phyloP scores from a whole-genome alignment of 1,139 yeast genomes.

The Yamadazyma mexicana region DNA sequence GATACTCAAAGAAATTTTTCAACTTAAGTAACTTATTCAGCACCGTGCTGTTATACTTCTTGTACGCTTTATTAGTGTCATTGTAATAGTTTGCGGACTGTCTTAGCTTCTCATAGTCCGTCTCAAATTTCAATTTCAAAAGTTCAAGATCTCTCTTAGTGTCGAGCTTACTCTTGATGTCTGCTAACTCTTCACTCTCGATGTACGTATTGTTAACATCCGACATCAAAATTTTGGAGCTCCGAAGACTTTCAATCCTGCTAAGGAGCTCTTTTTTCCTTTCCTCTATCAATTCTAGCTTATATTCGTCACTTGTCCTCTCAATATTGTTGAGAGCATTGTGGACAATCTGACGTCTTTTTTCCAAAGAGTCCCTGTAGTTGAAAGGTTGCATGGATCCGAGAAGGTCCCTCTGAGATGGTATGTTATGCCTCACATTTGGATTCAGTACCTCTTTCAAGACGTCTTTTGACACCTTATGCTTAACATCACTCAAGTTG shows the following conservation, averaged over 20 bases:
- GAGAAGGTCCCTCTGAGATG: background rate
- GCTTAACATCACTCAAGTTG: slow-evolving; percentile 14
- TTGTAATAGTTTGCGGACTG: slow-evolving; percentile 36
- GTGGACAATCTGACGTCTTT: slow-evolving; percentile 23
- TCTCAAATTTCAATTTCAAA: slow-evolving; percentile 31
- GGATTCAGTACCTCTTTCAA: background rate
- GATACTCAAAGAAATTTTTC: slow-evolving; percentile 42
- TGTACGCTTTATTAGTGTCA: slow-evolving; percentile 39
- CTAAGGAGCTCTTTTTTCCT: slow-evolving; percentile 20
- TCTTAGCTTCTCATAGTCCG: slow-evolving; percentile 37
- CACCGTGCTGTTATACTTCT: slow-evolving; percentile 28
- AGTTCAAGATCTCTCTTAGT: slow-evolving; percentile 35
- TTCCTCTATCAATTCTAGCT: slow-evolving; percentile 4
- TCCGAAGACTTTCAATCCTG: slow-evolving; percentile 26
- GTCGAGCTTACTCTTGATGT: slow-evolving; percentile 17
- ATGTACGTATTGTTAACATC: slow-evolving; percentile 18
- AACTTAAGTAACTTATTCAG: slow-evolving; percentile 40
- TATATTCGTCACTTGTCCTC: slow-evolving; percentile 11
- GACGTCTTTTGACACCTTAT: slow-evolving; percentile 4
- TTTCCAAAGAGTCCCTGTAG: slow-evolving; percentile 14
- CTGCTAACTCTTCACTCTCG: slow-evolving; percentile 30
- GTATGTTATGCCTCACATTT: background rate
- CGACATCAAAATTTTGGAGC: slow-evolving; percentile 26
- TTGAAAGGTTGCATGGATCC: background rate
- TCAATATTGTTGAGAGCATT: slow-evolving; percentile 20